Conservation (phyloP, 75 land plant species). For the Cunninghamia lanceolata region DNA sequence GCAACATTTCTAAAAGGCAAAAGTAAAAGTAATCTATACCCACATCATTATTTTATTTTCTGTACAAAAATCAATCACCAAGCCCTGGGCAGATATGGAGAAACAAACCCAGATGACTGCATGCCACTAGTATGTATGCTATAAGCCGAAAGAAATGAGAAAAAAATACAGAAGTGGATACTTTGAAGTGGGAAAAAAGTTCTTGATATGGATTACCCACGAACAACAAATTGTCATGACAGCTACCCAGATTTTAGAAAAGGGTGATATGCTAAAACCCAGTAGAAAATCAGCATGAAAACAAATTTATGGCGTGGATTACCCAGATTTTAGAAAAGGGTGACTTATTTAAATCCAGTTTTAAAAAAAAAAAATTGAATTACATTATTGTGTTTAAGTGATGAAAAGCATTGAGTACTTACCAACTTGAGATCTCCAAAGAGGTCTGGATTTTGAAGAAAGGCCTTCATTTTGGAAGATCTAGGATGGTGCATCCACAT, state of each 20-base stretch:
- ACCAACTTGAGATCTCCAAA: constrained; percentile 59
- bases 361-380: not conserved
- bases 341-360: not conserved
- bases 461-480: constrained; percentile 50
- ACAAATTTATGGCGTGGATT: too few species aligned
- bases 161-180: too few species aligned
- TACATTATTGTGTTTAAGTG: not conserved
- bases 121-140: not conserved
- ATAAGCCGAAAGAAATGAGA: not conserved
- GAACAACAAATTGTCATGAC: too few species aligned
- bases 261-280: too few species aligned
- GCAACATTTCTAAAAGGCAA: not conserved
- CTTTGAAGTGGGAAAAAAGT: too few species aligned
- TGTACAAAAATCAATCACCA: not conserved
- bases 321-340: too few species aligned
- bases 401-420: not conserved
- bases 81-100: not conserved
- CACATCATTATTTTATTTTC: not conserved
- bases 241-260: too few species aligned
- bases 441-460: constrained; percentile 22
- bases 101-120: not conserved
- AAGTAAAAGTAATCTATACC: not conserved
- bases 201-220: too few species aligned
- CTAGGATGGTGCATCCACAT: constrained; percentile 93
- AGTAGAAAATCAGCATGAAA: too few species aligned